phyloP scores from a whole-genome alignment of 139 green algal species.

The Volvox reticuliferus region DNA sequence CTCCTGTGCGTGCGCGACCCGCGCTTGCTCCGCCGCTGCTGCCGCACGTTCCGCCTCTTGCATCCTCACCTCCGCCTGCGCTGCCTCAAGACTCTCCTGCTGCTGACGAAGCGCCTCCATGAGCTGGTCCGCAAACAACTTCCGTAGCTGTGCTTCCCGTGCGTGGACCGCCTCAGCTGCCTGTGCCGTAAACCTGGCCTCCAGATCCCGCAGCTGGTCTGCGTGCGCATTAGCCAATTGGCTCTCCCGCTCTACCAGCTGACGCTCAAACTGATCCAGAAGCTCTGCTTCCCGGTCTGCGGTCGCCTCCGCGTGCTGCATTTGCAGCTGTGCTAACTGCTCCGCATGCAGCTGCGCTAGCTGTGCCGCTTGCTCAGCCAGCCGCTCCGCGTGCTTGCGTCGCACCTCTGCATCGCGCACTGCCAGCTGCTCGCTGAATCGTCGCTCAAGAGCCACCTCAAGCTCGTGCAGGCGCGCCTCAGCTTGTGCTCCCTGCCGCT shows the following conservation, averaged over 20 bases:
- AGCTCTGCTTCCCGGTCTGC: constrained; percentile 10
- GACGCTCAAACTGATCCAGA: background rate
- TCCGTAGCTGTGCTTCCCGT: background rate
- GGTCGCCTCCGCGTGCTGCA: background rate
- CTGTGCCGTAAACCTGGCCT: background rate
- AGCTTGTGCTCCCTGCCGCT: background rate
- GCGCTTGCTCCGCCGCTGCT: background rate
- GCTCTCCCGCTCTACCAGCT: background rate
- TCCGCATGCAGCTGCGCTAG: constrained; percentile 38
- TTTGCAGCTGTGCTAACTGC: background rate
- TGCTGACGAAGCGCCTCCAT: background rate
- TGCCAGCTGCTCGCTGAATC: background rate
- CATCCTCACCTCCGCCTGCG: background rate
- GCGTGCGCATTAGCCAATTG: constrained; percentile 13
- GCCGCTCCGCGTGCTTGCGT: constrained; percentile 13
- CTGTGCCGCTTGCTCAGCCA: constrained; percentile 37
- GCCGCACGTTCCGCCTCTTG: background rate
- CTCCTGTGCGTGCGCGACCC: background rate
- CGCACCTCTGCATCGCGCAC: constrained; percentile 12
- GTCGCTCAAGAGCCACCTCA: background rate
- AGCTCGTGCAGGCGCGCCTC: background rate
- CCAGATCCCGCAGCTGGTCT: constrained; percentile 7
- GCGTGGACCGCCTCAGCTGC: background rate
- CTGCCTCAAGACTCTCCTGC: background rate
- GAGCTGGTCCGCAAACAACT: background rate